phyloP scores from a whole-genome alignment of 305 asterid genomes.

The Fraxinus sp. region DNA sequence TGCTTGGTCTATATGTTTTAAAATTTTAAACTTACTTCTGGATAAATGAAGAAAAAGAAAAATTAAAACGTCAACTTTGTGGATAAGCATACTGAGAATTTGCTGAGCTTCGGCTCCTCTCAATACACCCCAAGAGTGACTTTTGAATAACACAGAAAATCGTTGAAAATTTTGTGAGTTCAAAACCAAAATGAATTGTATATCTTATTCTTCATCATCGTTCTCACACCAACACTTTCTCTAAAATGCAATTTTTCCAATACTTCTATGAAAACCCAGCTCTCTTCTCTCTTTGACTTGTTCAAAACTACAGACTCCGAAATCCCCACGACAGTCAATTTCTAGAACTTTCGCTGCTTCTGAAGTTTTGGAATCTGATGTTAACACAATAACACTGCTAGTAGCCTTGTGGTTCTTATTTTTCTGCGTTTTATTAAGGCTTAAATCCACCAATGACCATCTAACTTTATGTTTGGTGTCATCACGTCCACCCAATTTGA shows the following conservation, averaged over 20 bases:
- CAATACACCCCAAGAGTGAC: not conserved
- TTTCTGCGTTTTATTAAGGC: not conserved
- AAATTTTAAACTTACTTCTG: not conserved
- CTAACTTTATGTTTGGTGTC: too few species aligned
- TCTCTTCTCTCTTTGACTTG: conserved; percentile 38
- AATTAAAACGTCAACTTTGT: not conserved
- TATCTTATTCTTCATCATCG: conserved; percentile 33
- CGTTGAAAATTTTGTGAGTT: not conserved
- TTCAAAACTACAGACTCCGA: conserved; percentile 35
- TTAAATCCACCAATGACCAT: too few species aligned
- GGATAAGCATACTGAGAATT: not conserved
- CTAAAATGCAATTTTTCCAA: conserved; percentile 53
- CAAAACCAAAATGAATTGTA: conserved; percentile 42
- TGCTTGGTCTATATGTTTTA: not conserved
- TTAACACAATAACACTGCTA: not conserved
- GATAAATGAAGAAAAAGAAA: not conserved
- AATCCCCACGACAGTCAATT: conserved; percentile 41
- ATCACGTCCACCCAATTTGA: too few species aligned
- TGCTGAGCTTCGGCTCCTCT: not conserved
- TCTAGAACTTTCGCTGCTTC: conserved; percentile 58
- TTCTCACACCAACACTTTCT: conserved; percentile 41
- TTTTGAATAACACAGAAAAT: not conserved
- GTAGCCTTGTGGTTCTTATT: conserved; percentile 40
- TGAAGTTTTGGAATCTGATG: conserved; percentile 50
- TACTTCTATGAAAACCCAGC: conserved; percentile 39